A percentile compares a stretch with the other conserved stretches of the same genome.
Conservation (phyloP, 208 protist species). For the Spironucleus salmonicida region DNA sequence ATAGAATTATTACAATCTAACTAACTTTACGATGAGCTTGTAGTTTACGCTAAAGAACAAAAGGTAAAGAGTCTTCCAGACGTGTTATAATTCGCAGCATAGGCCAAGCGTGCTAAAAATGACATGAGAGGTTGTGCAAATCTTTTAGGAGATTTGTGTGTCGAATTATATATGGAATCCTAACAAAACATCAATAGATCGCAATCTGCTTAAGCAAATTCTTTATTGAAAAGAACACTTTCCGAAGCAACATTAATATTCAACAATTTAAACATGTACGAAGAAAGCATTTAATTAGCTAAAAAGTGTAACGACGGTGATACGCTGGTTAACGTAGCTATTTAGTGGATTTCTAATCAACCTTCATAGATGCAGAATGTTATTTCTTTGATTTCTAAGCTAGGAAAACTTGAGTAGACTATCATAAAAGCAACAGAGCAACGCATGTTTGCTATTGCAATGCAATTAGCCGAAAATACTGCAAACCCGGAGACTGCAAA, state of each 20-base stretch:
- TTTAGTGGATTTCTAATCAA: not conserved
- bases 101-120: too few species aligned
- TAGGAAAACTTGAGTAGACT: not conserved
- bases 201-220: too few species aligned
- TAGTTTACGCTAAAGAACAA: not conserved
- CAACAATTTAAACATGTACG: not conserved
- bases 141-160: not conserved
- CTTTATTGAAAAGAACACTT: not conserved
- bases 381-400: not conserved
- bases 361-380: not conserved
- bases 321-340: not conserved
- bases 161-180: not conserved
- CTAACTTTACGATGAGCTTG: conserved; percentile 2
- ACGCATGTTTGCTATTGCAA: not conserved
- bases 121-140: not conserved
- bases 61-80: not conserved
- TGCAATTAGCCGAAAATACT: not conserved
- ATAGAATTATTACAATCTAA: not conserved
- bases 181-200: not conserved
- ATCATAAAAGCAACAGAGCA: not conserved
- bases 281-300: not conserved
- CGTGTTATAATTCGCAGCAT: not conserved
- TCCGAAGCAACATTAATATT: not conserved
- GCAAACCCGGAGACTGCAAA: not conserved
- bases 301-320: not conserved